A percentile compares a stretch with the other conserved stretches of the same genome.
Conservation (phyloP, 495 filamentous ascomycete genomes). For the Hypoxylon lienhwacheense region DNA sequence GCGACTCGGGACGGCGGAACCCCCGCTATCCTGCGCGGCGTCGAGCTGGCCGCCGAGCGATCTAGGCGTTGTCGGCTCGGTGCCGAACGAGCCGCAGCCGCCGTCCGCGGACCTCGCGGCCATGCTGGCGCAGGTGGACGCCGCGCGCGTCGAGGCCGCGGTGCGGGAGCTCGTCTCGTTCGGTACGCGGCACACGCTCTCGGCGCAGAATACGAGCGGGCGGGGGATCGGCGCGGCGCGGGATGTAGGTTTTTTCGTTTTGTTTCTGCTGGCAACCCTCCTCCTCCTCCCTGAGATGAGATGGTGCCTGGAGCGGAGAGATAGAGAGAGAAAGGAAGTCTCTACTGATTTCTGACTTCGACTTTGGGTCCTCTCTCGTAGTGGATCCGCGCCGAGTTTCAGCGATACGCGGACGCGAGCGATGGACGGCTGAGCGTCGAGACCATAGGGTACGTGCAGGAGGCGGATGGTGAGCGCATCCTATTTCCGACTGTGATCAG, state of each 20-base stretch:
- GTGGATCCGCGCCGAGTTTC: constrained; percentile 53
- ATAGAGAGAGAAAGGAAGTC: neutral
- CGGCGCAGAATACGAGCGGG: constrained; percentile 47
- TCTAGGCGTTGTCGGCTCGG: no score
- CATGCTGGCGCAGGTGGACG: constrained; percentile 47
- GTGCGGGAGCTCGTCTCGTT: constrained; percentile 54
- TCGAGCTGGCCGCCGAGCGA: constrained; percentile 37
- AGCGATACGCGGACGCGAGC: constrained; percentile 40
- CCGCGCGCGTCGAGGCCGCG: constrained; percentile 47
- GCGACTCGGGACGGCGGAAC: neutral
- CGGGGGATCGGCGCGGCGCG: constrained; percentile 58
- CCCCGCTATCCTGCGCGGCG: constrained; percentile 28
- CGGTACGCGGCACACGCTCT: constrained; percentile 57
- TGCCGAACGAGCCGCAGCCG: constrained; percentile 45
- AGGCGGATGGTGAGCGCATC: constrained; percentile 43
- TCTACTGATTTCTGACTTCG: neutral
- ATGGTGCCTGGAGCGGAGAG: neutral
- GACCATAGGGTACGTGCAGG: constrained; percentile 50
- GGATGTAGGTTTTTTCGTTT: constrained; percentile 25
- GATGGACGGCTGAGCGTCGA: constrained; percentile 49
- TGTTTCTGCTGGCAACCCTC: neutral
- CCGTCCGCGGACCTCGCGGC: constrained; percentile 48
- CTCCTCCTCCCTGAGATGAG: neutral
- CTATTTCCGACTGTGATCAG: constrained; percentile 50
- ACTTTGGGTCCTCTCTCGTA: neutral